Percentiles rank a stretch among this genome's conserved stretches.
These are phyloP conservation scores for Colletotrichum musicola DNA, from an alignment of 2,329 filamentous ascomycete species.

Conservation along the genomic window DNA sequence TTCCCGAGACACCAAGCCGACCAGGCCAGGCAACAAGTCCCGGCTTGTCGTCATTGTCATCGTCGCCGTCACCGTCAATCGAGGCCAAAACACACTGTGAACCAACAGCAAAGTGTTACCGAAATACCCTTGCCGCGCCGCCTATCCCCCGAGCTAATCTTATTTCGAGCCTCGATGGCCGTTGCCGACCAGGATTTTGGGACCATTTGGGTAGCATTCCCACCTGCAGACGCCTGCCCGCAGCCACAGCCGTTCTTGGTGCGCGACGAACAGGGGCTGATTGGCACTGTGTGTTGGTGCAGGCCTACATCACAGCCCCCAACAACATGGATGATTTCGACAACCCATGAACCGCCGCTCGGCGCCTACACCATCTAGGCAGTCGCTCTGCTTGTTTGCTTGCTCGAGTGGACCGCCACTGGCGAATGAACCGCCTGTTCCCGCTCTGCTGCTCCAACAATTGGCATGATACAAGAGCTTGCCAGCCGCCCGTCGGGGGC, in stretches of 20 bases:
- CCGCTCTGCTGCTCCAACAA: background rate
- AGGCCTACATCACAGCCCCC: conserved; percentile 16
- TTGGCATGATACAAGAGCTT: conserved; percentile 14
- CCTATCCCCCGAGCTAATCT: background rate
- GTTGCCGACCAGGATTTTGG: background rate
- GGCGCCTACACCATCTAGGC: background rate
- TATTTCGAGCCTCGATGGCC: background rate
- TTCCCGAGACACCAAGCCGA: too few relatives aligned
- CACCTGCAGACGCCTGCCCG: conserved; percentile 5
- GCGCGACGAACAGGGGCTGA: background rate
- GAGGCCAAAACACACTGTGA: background rate
- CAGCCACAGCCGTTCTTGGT: conserved; percentile 9
- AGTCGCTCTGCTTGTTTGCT: background rate
- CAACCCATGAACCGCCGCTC: background rate
- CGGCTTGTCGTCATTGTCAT: background rate
- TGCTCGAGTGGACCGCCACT: background rate
- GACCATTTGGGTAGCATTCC: background rate
- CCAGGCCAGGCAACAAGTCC: too few relatives aligned
- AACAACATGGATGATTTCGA: background rate
- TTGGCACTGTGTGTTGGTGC: conserved; percentile 13
- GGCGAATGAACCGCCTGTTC: background rate
- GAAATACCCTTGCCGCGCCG: conserved; percentile 5
- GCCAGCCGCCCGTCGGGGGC: conserved; percentile 1
- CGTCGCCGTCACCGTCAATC: background rate
- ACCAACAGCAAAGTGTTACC: conserved; percentile 4